These are phyloP conservation scores for Metschnikowia similis DNA, from an alignment of 805 yeast genomes.

Conservation along the genomic window DNA sequence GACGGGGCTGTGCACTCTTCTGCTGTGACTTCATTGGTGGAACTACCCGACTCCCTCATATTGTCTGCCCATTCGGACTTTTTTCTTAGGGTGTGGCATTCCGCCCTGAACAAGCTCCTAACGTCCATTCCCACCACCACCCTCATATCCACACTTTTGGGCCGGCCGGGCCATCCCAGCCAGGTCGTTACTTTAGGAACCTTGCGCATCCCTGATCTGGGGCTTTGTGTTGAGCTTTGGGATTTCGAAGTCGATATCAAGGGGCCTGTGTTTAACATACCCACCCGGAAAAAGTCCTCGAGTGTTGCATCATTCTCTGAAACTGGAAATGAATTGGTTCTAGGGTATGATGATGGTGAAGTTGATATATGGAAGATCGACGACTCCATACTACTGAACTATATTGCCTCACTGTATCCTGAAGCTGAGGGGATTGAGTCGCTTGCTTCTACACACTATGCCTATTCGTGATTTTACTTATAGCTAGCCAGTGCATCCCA, in stretches of 20 bases:
- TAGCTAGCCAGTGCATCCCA: no score
- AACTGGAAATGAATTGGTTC: slow-evolving; percentile 11
- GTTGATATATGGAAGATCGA: slow-evolving; percentile 12
- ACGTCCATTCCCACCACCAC: slow-evolving; percentile 12
- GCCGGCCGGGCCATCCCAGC: slow-evolving; percentile 10
- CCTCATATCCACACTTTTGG: slow-evolving; percentile 7
- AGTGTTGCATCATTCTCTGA: slow-evolving; percentile 10
- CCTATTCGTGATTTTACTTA: neutral
- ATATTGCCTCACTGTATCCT: neutral
- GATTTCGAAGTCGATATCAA: slow-evolving; percentile 10
- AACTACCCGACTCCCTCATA: slow-evolving; percentile 8
- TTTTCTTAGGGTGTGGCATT: slow-evolving; percentile 14
- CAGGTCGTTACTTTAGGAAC: slow-evolving; percentile 13
- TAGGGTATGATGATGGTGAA: slow-evolving; percentile 14
- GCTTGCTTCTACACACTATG: neutral
- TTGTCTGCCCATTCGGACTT: slow-evolving; percentile 16
- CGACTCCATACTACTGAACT: slow-evolving; percentile 8
- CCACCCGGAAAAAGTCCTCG: slow-evolving; percentile 4
- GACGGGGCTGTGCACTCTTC: slow-evolving; percentile 5
- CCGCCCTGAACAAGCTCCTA: slow-evolving; percentile 2
- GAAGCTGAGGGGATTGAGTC: neutral
- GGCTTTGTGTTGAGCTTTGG: slow-evolving; percentile 16
- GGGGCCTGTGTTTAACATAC: slow-evolving; percentile 11
- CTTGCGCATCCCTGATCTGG: slow-evolving; percentile 10
- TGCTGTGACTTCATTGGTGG: slow-evolving; percentile 6